phyloP scores from a whole-genome alignment of 352 stramenopile species.

The Globisporangium megalacanthum region DNA sequence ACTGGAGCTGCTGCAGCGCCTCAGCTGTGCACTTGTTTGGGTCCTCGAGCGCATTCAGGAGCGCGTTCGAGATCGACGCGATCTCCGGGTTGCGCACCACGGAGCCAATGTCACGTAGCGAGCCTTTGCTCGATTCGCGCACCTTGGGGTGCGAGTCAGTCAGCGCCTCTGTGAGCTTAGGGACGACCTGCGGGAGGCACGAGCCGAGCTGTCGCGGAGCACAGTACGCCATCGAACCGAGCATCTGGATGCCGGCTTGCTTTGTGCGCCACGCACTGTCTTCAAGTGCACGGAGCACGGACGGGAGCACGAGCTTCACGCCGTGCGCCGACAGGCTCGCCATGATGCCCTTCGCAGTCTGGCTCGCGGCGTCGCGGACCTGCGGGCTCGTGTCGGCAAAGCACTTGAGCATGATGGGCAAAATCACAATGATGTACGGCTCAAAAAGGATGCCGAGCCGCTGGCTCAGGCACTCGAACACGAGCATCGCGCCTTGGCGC shows the following conservation, averaged over 20 bases:
- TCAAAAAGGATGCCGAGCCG: conserved; percentile 98
- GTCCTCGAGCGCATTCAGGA: conserved; percentile 97
- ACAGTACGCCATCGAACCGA: conserved; percentile 96
- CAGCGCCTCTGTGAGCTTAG: conserved; percentile 96
- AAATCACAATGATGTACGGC: conserved; percentile 96
- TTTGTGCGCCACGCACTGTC: conserved; percentile 97
- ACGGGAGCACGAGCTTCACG: conserved; percentile 98
- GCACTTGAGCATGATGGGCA: conserved; percentile 97
- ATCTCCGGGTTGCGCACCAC: conserved; percentile 99
- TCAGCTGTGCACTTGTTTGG: conserved; percentile 88
- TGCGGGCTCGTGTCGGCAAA: conserved; percentile 95
- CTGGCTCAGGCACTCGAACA: conserved; percentile 96
- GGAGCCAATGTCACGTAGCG: conserved; percentile 95
- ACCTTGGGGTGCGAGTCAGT: conserved; percentile 99
- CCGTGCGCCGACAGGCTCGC: conserved; percentile 97
- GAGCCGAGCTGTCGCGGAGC: conserved; percentile 98
- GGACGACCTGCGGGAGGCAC: conserved; percentile 98
- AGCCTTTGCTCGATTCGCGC: conserved; percentile 92
- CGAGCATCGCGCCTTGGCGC: conserved; percentile 93
- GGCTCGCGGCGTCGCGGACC: conserved; percentile 94
- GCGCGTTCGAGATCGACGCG: conserved; percentile 87
- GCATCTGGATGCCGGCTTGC: conserved; percentile 96
- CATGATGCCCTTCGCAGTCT: conserved; percentile 97
- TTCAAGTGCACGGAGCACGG: conserved; percentile 94
- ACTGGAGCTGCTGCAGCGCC: conserved; percentile 96